Evolutionary conservation across 495 filamentous ascomycete species (phyloP).

Genomic region (Aspergillus conjunctus): DNA sequence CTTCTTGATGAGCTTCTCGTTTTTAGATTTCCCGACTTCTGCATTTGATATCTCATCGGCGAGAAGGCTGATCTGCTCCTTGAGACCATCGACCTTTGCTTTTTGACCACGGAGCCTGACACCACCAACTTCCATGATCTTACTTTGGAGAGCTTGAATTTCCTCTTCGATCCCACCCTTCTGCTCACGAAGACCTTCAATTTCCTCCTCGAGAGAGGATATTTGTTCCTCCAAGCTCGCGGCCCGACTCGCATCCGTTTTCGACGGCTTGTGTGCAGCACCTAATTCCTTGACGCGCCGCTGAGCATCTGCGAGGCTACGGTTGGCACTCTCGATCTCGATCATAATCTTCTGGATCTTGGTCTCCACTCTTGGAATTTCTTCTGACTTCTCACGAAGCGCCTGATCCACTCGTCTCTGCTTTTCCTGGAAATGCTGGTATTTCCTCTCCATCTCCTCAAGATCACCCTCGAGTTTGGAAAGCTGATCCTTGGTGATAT

Average conservation of each 20-base stretch:
- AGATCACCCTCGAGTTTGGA: constrained; percentile 82
- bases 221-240: constrained; percentile 75
- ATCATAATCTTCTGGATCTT: constrained; percentile 89
- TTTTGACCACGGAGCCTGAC: constrained; percentile 88
- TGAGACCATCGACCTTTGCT: constrained; percentile 87
- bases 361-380: constrained; percentile 83
- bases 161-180: constrained; percentile 86
- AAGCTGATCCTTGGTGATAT: constrained; percentile 85
- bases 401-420: constrained; percentile 73
- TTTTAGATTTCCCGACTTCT: constrained; percentile 83
- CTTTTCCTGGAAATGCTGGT: constrained; percentile 76
- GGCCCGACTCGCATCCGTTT: constrained; percentile 72
- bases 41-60: constrained; percentile 80
- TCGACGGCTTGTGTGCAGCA: constrained; percentile 75
- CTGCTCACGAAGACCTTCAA: constrained; percentile 77
- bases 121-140: constrained; percentile 97
- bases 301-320: constrained; percentile 81
- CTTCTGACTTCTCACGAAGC: constrained; percentile 72
- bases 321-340: constrained; percentile 83
- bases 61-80: constrained; percentile 79
- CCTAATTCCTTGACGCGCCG: constrained; percentile 79
- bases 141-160: constrained; percentile 86
- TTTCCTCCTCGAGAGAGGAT: constrained; percentile 69
- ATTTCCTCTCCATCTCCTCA: constrained; percentile 78
- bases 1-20: constrained; percentile 88